Conservation (phyloP, 768 basidiomycete genomes). For the Macrolepiota fuliginosa region DNA sequence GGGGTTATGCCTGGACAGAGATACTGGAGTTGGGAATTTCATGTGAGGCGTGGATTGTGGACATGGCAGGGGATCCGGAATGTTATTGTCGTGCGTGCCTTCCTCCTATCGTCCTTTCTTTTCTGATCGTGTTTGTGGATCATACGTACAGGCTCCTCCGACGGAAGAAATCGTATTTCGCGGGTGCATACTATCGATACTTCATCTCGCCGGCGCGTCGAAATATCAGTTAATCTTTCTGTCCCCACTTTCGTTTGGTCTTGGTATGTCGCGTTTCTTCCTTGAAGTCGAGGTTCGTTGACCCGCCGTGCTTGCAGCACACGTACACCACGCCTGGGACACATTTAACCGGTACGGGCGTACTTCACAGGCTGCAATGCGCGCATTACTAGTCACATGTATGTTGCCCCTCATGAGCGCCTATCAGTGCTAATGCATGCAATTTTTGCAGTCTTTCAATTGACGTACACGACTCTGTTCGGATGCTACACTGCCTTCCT, state of each 20-base stretch:
- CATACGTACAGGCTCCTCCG: constrained; percentile 68
- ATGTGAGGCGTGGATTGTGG: constrained; percentile 39
- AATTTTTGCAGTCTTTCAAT: constrained; percentile 70
- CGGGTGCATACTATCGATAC: constrained; percentile 74
- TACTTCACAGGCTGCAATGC: constrained; percentile 58
- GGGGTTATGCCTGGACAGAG: constrained; percentile 53
- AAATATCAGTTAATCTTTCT: constrained; percentile 66
- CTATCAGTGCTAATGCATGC: background rate
- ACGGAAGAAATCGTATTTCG: constrained; percentile 95
- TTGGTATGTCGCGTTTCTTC: constrained; percentile 49
- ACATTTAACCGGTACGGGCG: constrained; percentile 73
- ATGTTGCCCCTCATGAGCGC: constrained; percentile 20
- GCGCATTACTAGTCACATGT: constrained; percentile 59
- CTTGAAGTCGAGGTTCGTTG: background rate
- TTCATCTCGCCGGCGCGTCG: constrained; percentile 62
- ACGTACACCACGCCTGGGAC: constrained; percentile 92
- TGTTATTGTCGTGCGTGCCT: constrained; percentile 43
- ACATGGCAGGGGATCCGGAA: constrained; percentile 69
- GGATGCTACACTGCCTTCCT: constrained; percentile 86
- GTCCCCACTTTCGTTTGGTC: constrained; percentile 84
- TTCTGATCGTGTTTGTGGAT: background rate
- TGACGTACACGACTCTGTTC: constrained; percentile 89
- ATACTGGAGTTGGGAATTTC: constrained; percentile 40
- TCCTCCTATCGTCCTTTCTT: background rate
- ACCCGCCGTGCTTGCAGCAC: constrained; percentile 50